These are phyloP conservation scores for Penicillium psychrosexuale DNA, from an alignment of 2,329 filamentous ascomycete genomes.

Conservation along the genomic window DNA sequence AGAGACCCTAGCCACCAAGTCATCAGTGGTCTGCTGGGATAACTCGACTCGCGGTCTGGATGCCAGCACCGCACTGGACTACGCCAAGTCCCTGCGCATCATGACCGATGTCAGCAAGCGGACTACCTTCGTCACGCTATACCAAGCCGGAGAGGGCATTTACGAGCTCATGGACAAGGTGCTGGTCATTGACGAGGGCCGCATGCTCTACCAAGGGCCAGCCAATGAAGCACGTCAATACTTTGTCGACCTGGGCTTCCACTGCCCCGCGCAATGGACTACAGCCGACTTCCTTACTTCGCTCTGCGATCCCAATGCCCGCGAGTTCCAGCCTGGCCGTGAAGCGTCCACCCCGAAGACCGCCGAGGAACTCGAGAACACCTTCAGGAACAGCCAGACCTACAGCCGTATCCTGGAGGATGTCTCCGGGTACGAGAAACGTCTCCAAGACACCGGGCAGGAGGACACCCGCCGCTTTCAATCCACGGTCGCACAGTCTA, in stretches of 20 bases:
- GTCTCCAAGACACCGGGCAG: constrained; percentile 56
- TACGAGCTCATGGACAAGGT: constrained; percentile 78
- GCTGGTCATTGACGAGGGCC: constrained; percentile 69
- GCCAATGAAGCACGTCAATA: constrained; percentile 61
- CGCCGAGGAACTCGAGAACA: constrained; percentile 63
- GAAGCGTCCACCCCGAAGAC: constrained; percentile 67
- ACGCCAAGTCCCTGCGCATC: constrained; percentile 64
- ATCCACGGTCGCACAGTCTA: constrained; percentile 58
- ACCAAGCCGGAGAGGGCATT: constrained; percentile 68
- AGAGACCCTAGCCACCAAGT: constrained; percentile 71
- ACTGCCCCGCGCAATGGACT: constrained; percentile 58
- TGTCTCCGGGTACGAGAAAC: constrained; percentile 58
- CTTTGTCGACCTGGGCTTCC: constrained; percentile 64
- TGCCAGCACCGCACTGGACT: constrained; percentile 74
- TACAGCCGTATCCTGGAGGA: constrained; percentile 62
- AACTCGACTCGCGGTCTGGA: constrained; percentile 79
- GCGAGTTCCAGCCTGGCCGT: constrained; percentile 63
- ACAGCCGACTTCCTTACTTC: constrained; percentile 77
- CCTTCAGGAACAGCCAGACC: constrained; percentile 62
- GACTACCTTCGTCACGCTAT: constrained; percentile 68
- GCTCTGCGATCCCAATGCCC: constrained; percentile 69
- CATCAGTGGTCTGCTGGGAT: constrained; percentile 73
- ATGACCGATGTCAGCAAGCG: constrained; percentile 75
- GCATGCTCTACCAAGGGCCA: constrained; percentile 65
- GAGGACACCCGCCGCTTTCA: constrained; percentile 64